Evolutionary conservation across 1,284 basidiomycete species (phyloP), one percentile per base, ranked within the genome.

Genomic region (Leccinum solheimii): DNA sequence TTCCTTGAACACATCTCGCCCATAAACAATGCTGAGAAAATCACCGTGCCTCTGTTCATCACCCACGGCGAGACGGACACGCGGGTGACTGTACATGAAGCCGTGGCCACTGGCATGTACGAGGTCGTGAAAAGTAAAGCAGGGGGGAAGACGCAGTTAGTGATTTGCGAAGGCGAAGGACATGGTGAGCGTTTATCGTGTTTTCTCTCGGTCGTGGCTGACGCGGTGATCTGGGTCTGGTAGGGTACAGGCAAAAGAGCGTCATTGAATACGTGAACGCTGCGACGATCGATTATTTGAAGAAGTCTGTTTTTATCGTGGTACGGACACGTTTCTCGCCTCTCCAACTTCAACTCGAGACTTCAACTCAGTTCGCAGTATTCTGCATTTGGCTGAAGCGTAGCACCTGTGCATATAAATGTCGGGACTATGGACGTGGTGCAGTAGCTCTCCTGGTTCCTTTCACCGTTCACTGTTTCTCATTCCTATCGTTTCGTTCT

Each of bases 211-310:
- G n/a, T 58, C 11, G 45, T 54, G 36, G 51, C 53, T 64, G 27
- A 62, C 49, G 13, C 48, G 61, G 5, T 4, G 5, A 53, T 13
- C 38, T 30, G 32, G 11, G 32, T 58, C 3, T 6, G 58, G 8
- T 61, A 78, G 78, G 77, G 13, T 79, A 79, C 65, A 78, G 64
- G 64, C 76, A 77, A 57, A 78, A 78, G 71, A 76, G 70, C 52
- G 76, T 78, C 34, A 77, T 77, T n/a, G 78, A 77, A 59, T 79
- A 73, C 40, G 69, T 72, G 55, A 77, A 78, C 27, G 77, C 75
- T 3, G 72, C 76, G 26, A 75, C 72, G 49, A 66, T 76, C 45
- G 64, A 68, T 26, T 77, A 78, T 61, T 57, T 77, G 59, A 71
- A 76, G 67, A 68, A 62, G 61, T 60, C 32, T 23, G 49, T 8